Conservation (phyloP, 2,329 filamentous ascomycete species). For the Aspergillus transmontanensis region DNA sequence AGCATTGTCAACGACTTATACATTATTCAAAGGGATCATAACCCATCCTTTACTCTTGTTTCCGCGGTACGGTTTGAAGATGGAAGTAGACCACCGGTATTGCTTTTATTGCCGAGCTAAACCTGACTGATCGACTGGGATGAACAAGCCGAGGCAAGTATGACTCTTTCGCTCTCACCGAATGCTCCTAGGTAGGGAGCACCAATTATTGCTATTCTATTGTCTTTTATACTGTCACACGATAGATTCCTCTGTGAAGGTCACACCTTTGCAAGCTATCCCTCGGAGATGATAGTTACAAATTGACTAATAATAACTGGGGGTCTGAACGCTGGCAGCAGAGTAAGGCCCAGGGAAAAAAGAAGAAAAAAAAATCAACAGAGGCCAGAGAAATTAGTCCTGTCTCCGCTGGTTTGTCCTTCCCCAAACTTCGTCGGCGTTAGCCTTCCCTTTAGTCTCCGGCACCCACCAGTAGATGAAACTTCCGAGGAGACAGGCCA, state of each 20-base stretch:
- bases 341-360: neutral
- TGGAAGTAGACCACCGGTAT: neutral
- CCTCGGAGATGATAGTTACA: neutral
- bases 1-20: neutral
- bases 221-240: neutral
- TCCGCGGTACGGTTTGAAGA: neutral
- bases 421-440: conserved; percentile 90
- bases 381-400: conserved; percentile 30
- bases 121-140: neutral
- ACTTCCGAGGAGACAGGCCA: conserved; percentile 68
- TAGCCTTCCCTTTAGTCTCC: conserved; percentile 83
- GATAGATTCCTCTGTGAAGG: neutral
- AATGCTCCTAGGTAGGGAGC: neutral
- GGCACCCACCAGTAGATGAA: conserved; percentile 79
- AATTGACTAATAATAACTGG: neutral
- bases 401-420: conserved; percentile 44
- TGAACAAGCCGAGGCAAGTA: neutral
- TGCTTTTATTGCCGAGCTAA: neutral
- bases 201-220: neutral
- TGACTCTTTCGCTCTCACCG: neutral
- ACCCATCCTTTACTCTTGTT: neutral
- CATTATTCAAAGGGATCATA: neutral
- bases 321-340: neutral
- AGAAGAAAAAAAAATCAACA: no score
- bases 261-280: neutral